Evolutionary conservation across 73 alveolate species (phyloP), one percentile per base, ranked within the genome.

Genomic region (Paramecium pentaurelia): DNA sequence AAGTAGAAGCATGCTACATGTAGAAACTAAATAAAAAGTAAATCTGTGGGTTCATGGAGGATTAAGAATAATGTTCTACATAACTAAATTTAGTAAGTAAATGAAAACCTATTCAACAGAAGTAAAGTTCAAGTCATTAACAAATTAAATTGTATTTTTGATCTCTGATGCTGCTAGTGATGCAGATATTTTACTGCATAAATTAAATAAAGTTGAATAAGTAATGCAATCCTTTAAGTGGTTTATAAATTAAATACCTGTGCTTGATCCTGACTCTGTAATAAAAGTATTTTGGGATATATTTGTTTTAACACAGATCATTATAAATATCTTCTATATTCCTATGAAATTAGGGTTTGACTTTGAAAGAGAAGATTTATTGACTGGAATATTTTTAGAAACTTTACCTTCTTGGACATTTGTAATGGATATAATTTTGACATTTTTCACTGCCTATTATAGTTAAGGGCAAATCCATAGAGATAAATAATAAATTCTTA

Each of bases 381-480:
- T 42, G 77, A 25, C 42, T n/a, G 34, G 38, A 12, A 36, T 80
- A 20, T 80, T 80, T 47, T 28, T 80, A 12, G 73, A 80, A 32
- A 42, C 71, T 27, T 49, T 80, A 18, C 94, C 94, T 1, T 71
- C 88, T 28, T 89, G 90, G 51, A 83, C 84, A 12, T 71, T 89
- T 42, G 91, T 89, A 6, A n/a, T 36, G 28, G 94, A 89, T 44
- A 89, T 89, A 11, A 40, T 49, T 38, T 71, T 89, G 18, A 71
- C 68, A 40, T 89, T 89, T 44, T 60, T 60, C 32, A 89, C 94
- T 7, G 94, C 92, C n/a, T 89, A 71, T n/a, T 89, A 89, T 45
- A 89, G 94, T 71, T 37, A 89, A 73, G 94, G 94, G 12, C 14
- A 70, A 47, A 89, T 89, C 11, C 92, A 71, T 49, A 59, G 88